These are phyloP conservation scores for Marsdenia floribunda DNA, from an alignment of 257 asterid genomes.

Conservation along the genomic window DNA sequence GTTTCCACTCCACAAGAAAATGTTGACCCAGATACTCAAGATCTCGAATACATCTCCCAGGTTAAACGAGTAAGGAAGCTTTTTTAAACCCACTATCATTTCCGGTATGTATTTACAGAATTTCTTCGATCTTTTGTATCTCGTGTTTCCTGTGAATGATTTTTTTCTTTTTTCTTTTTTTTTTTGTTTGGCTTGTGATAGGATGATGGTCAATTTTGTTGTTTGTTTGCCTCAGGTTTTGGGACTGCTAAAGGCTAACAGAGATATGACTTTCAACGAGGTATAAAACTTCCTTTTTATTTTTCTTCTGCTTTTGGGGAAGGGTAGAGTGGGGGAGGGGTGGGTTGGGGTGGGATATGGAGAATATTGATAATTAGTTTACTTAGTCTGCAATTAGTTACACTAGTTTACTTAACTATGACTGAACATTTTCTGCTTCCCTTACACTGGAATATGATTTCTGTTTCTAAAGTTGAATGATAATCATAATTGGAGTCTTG, in stretches of 20 bases:
- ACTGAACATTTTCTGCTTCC: not conserved
- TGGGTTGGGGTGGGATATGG: not conserved
- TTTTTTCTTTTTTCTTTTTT: too few species aligned
- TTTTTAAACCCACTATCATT: not conserved
- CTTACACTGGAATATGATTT: not conserved
- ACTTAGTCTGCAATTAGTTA: not conserved
- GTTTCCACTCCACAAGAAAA: slow-evolving; percentile 25
- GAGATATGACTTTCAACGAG: slow-evolving; percentile 93
- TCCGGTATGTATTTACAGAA: not conserved
- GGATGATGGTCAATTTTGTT: not conserved
- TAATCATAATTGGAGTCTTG: too few species aligned
- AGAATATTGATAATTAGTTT: not conserved
- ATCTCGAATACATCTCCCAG: slow-evolving; percentile 65
- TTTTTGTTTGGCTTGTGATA: too few species aligned
- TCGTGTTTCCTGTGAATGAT: not conserved
- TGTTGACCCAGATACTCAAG: slow-evolving; percentile 50
- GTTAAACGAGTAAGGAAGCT: slow-evolving; percentile 46
- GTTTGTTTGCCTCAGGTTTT: slow-evolving; percentile 43
- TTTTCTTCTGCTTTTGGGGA: too few species aligned
- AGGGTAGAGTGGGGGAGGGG: too few species aligned
- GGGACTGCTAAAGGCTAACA: slow-evolving; percentile 74
- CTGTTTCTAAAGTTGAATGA: not conserved
- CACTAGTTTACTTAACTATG: not conserved
- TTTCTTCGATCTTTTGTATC: not conserved
- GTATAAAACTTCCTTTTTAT: slow-evolving; percentile 22